Evolutionary conservation across 2,329 filamentous ascomycete species (phyloP), one percentile per base, ranked within the genome.

Genomic region (Talaromyces marneffei): DNA sequence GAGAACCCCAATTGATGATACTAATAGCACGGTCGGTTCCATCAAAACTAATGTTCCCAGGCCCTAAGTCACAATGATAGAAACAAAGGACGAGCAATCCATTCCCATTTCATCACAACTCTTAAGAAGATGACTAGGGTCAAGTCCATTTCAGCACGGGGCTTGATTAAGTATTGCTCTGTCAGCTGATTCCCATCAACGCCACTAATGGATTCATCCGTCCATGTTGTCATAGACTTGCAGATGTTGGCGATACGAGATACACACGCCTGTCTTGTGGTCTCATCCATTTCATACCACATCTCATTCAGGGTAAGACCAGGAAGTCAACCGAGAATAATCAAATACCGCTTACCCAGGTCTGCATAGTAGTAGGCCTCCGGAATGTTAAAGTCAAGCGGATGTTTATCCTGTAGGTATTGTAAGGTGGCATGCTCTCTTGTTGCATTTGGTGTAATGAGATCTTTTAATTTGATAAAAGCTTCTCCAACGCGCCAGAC

Each of bases 391-490:
- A 58, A 58, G 23, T 31, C 56, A 39, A 58, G 42, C 18, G 42
- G 20, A 16, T 39, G 42, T 20, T 50, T 46, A 35, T 58, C 39
- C 31, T 20, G 16, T 50, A 58, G 56, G 20, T 46, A 57, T 35
- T 57, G 37, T 37, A 57, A 48, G 40, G 39, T 57, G n/a, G 8
- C 35, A 48, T 57, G 39, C 55, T 57, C 55, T 57, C 35, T 40
- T 40, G 35, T 57, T 33, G 23, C 23, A 27, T 57, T 40, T 20
- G 25, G 55, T 46, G 25, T 46, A 48, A 46, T 48, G n/a, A 46
- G 25, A 46, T 57, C 39, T 46, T 57, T 46, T 48, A 48, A 46
- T 57, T 57, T 57, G 39, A 57, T 57, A 48, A 57, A 56, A 35
- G 39, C 55, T 57, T 57, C 27, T 25, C 55, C 39, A 46, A 48